These are phyloP conservation scores for Linderniella brevidens DNA, from an alignment of 257 asterid species.

Conservation along the genomic window DNA sequence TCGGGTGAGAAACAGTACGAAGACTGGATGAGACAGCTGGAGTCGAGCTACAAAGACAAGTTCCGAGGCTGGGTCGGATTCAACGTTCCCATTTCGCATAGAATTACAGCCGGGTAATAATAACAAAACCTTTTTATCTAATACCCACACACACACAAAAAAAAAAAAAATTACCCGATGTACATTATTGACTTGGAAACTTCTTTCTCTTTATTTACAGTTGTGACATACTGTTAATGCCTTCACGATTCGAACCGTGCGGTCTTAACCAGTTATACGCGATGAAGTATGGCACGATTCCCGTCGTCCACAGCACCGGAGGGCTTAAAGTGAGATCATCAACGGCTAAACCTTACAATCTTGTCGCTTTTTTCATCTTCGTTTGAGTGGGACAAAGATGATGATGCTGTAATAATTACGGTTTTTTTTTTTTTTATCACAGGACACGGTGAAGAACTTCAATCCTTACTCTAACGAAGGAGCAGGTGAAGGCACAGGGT, in stretches of 20 bases:
- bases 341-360: not conserved
- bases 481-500: conserved; percentile 87
- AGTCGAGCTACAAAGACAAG: conserved; percentile 40
- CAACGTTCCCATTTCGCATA: conserved; percentile 83
- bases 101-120: conserved; percentile 77
- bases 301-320: conserved; percentile 85
- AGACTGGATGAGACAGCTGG: conserved; percentile 91
- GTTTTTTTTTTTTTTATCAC: conserved; percentile 2
- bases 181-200: not conserved
- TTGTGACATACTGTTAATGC: conserved; percentile 83
- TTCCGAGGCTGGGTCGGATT: conserved; percentile 97
- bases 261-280: conserved; percentile 93
- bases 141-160: not conserved
- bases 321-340: conserved; percentile 67
- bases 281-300: conserved; percentile 86
- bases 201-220: conserved; percentile 28
- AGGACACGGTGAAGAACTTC: conserved; percentile 80
- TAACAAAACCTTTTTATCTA: not conserved
- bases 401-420: not conserved
- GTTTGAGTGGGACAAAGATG: not conserved
- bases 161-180: not conserved
- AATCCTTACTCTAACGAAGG: conserved; percentile 65
- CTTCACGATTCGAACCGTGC: conserved; percentile 96
- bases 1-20: conserved; percentile 94
- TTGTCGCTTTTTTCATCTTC: not conserved